Base-by-base conservation (phyloP, 2,329 filamentous ascomycete species). In the Trematosphaeria pertusa region DNA sequence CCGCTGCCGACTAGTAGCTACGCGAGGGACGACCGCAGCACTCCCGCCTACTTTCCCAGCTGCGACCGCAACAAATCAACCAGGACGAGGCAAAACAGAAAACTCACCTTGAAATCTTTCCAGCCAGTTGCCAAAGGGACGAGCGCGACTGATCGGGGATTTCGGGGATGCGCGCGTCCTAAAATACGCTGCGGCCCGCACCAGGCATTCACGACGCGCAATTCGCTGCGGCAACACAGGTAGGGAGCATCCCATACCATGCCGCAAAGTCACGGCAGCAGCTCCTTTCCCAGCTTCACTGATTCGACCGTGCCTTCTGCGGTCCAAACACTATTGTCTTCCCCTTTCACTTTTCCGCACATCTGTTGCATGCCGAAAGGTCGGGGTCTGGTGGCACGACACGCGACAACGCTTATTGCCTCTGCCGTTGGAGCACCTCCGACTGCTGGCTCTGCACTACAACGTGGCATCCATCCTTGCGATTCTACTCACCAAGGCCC, bases 131-230 rank as follows among this genome's bases (percentile, higher is more conserved):
- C n/a, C n/a, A n/a, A n/a, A n/a, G n/a, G n/a, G n/a, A n/a, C n/a
- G n/a, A n/a, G n/a, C n/a, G n/a, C n/a, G n/a, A n/a, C n/a, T n/a
- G n/a, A 47, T 39, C 33, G 35, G 47, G 41, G 40, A 14, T 42
- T 22, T 47, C 28, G 38, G 44, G 49, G 44, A 48, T 22, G 46
- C 20, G 31, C 37, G n/a, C 52, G 47, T 51, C 32, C 43, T 52
- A 61, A 63, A 58, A 59, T 56, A 52, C 42, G 39, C 35, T n/a
- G 38, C 42, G 44, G 32, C 30, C 41, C 51, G 33, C 50, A 54
- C 54, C 59, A 69, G 64, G 65, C 64, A 67, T 45, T 61, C 59
- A 41, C 50, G 50, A 67, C 65, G 62, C 65, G 65, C 62, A 68
- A 66, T 32, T 51, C 62, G 39, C 40, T 42, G 48, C 43, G 42